Conservation (phyloP, 352 stramenopile genomes). For the Globisporangium yorkense region DNA sequence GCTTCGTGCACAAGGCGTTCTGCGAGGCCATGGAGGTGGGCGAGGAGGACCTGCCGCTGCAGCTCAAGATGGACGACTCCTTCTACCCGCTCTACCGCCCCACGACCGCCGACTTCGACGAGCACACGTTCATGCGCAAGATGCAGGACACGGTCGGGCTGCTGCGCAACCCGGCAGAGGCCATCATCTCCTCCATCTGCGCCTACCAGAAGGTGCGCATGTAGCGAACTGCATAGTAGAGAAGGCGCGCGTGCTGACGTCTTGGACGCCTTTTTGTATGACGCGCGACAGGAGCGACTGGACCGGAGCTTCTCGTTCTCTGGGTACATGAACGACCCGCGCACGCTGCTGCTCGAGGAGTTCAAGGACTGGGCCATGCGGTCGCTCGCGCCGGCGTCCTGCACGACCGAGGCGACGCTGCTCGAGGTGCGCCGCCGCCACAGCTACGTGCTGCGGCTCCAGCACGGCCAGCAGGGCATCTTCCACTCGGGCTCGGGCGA, state of each 20-base stretch:
- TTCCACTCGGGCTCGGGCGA: slow-evolving; percentile 76
- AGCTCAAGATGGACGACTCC: slow-evolving; percentile 82
- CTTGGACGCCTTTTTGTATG: not conserved
- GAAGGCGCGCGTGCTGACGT: too few species aligned
- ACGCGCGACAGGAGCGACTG: slow-evolving; percentile 42
- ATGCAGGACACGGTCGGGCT: slow-evolving; percentile 82
- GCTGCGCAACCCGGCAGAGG: slow-evolving; percentile 72
- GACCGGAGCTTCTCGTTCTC: slow-evolving; percentile 70
- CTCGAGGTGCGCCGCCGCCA: slow-evolving; percentile 71
- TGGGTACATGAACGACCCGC: slow-evolving; percentile 80
- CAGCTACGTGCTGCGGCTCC: slow-evolving; percentile 67
- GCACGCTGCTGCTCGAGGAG: slow-evolving; percentile 76
- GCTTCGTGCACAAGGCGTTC: slow-evolving; percentile 81
- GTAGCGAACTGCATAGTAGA: too few species aligned
- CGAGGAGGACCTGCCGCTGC: slow-evolving; percentile 74
- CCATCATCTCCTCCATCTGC: slow-evolving; percentile 84
- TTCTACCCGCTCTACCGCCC: slow-evolving; percentile 76
- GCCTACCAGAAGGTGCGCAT: slow-evolving; percentile 55
- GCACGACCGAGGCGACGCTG: slow-evolving; percentile 71
- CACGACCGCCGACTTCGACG: slow-evolving; percentile 75
- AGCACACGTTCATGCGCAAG: slow-evolving; percentile 86
- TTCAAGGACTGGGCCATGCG: slow-evolving; percentile 86
- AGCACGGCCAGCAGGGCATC: slow-evolving; percentile 76
- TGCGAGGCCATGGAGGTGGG: slow-evolving; percentile 80
- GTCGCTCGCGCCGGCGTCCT: slow-evolving; percentile 62